Base-by-base conservation (phyloP, 176 grass and related monocot genomes). In the Cenchrus americanus region DNA sequence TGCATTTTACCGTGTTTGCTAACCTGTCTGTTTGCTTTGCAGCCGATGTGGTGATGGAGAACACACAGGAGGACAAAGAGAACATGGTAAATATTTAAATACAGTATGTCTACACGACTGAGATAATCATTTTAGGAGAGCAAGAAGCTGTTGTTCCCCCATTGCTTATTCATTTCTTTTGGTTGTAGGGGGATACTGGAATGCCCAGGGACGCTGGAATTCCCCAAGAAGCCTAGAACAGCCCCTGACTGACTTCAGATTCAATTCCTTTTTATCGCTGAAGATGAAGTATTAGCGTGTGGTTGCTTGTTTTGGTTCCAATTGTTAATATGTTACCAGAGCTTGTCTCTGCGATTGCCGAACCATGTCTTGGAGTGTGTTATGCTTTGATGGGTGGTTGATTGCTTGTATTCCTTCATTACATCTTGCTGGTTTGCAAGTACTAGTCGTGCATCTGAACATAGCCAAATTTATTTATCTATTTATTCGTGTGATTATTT, bases 1-100 rank as follows among this genome's bases (percentile, higher is more conserved):
- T 47, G 3, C 13, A 19, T 10, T 12, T 12, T 2, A 40, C 15
- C 71, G 14, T n/a, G 10, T 10, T 44, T 76, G 23, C 47, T 78
- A 77, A 76, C 89, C 8, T 22, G 14, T 6, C 18, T 26, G 22
- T 74, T 30, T 71, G 7, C 55, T 54, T 76, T 55, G 43, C 87
- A 86, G 91, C 27, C 82, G 73, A 80, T 85, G 61, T 65, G 26
- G 69, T 85, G 48, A 90, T 92, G 73, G 82, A 74, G 41, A 67
- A 75, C 9, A 64, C 70, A 14, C 32, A 89, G 44, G 96, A 92
- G 92, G 87, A 90, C 22, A 99, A 99, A 54, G 93, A 96, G 87
- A 99, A 99, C n/a, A 89, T 88, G 96, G 96, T 96, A 89, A 79
- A 17, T 42, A 17, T 32, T 37, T 4, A 37, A 37, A 37, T 37